Base-by-base conservation (phyloP, 1,139 yeast genomes). In the Pichia sp. region DNA sequence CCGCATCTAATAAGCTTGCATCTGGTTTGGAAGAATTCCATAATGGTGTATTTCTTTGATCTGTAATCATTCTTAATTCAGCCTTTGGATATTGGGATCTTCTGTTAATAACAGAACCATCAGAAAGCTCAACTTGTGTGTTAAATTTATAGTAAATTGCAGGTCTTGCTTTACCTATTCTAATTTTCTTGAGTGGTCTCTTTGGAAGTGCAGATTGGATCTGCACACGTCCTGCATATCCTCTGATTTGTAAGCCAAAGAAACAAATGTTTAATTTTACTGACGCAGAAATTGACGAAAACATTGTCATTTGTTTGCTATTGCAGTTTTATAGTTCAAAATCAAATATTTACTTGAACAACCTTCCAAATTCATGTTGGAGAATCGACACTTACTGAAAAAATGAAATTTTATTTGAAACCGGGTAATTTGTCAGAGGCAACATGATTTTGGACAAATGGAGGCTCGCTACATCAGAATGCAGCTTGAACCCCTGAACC, bases 21-120 rank as follows among this genome's bases (percentile, higher is more conserved):
- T 89, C 95, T 25, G 85, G 78, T 67, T 90, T 79, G 55, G 85
- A 77, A 46, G 92, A 89, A 67, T 92, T 92, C 96, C 97, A 92
- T 46, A 84, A 68, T 32, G 86, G 78, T 59, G 79, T 81, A 62
- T 86, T 87, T 68, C 96, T 79, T 71, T 86, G 95, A 68, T 92
- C 98, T 47, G 81, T 79, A 59, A 92, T 79, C 79, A 88, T 80
- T 67, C 95, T 75, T 62, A 87, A 74, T 63, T 92, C 96, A 49
- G 78, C 84, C 61, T 88, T 85, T 7, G 98, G 97, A 50, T 81
- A 89, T 57, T 86, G 96, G 0, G 96, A 82, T 60, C 87, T 76
- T 68, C 98, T 77, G 36, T 72, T 73, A 36, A 88, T 73, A 1
- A 95, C 95, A 29, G 96, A 85, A 2, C 98, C 98, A 64, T 92